Evolutionary conservation across 345 rosid species (phyloP).

Genomic region (Melaleuca alternifolia): DNA sequence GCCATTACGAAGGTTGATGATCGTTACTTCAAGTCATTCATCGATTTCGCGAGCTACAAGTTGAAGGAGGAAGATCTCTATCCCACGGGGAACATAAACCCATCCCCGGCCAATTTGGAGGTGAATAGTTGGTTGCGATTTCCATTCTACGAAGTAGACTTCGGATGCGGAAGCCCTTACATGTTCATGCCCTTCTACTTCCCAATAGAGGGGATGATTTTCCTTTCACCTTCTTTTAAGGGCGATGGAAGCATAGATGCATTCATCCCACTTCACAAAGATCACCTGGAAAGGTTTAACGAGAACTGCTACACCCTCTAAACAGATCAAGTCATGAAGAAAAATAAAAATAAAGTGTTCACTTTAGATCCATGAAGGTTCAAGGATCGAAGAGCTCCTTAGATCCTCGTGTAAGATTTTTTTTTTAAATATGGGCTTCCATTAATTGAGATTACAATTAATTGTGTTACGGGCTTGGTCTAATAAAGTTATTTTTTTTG

Average conservation of each 20-base stretch:
- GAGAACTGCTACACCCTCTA: constrained; percentile 4
- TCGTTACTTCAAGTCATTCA: constrained; percentile 15
- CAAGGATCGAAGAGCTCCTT: too few species aligned
- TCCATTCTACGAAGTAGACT: constrained; percentile 22
- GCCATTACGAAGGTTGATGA: constrained; percentile 9
- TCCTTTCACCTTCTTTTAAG: constrained; percentile 8
- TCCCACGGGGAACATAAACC: neutral
- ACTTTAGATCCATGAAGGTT: neutral
- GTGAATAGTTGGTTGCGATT: constrained; percentile 25
- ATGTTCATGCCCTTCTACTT: constrained; percentile 19
- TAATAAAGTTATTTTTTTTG: too few species aligned
- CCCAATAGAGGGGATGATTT: constrained; percentile 10
- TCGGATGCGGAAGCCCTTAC: constrained; percentile 14
- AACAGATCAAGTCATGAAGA: neutral
- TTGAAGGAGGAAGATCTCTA: neutral
- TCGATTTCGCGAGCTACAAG: constrained; percentile 7
- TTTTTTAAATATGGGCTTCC: too few species aligned
- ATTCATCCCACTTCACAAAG: constrained; percentile 8
- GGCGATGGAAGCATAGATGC: constrained; percentile 24
- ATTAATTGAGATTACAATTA: too few species aligned
- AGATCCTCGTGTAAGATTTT: too few species aligned
- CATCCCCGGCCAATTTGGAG: constrained; percentile 4
- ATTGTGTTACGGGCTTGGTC: too few species aligned
- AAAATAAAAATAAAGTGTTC: neutral
- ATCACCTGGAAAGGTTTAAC: constrained; percentile 3